These are phyloP conservation scores for Crucibulum cyathiforme DNA, from an alignment of 1,284 basidiomycete species.

Conservation along the genomic window DNA sequence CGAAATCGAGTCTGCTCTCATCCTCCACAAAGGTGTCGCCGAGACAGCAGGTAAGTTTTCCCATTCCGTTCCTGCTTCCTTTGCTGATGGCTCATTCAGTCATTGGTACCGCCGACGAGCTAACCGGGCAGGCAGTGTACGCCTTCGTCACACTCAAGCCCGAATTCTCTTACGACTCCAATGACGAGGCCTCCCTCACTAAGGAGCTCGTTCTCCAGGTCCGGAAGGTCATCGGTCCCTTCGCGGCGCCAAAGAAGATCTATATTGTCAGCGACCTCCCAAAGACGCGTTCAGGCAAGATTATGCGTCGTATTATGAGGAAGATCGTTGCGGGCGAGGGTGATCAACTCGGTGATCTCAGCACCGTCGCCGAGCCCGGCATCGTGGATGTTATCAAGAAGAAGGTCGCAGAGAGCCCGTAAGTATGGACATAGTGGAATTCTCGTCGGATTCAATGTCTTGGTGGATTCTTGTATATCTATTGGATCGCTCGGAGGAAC, in stretches of 20 bases:
- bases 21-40: slow-evolving; percentile 92
- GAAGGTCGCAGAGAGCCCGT: slow-evolving; percentile 60
- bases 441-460: no score
- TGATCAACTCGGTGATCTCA: slow-evolving; percentile 93
- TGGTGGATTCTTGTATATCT: no score
- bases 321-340: slow-evolving; percentile 95
- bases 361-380: slow-evolving; percentile 87
- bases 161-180: slow-evolving; percentile 80
- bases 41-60: slow-evolving; percentile 80
- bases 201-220: slow-evolving; percentile 96
- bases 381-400: slow-evolving; percentile 83
- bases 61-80: slow-evolving; percentile 3
- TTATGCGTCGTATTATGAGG: slow-evolving; percentile 93
- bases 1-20: slow-evolving; percentile 96
- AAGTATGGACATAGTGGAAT: neutral
- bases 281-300: slow-evolving; percentile 90
- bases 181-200: slow-evolving; percentile 72
- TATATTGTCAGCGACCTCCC: slow-evolving; percentile 88
- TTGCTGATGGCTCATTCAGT: slow-evolving; percentile 46
- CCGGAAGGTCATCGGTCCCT: slow-evolving; percentile 94
- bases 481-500: no score
- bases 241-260: slow-evolving; percentile 94
- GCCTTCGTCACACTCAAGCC: slow-evolving; percentile 87
- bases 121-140: slow-evolving; percentile 87
- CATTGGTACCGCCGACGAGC: slow-evolving; percentile 87